phyloP scores from a whole-genome alignment of 768 basidiomycete species.

The Mycena olivaceomarginata region DNA sequence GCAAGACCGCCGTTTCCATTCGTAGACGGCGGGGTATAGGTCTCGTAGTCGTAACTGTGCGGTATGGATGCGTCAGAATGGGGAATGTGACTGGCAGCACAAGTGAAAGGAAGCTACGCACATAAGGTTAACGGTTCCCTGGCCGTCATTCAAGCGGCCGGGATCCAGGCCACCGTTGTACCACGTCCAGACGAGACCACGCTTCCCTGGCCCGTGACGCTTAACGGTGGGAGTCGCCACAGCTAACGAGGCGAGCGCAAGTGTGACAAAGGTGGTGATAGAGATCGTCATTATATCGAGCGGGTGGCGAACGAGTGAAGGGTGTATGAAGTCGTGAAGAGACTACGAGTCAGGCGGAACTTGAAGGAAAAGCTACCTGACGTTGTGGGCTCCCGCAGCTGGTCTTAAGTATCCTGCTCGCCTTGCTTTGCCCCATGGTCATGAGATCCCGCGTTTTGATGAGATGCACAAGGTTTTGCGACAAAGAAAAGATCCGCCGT shows the following conservation, averaged over 20 bases:
- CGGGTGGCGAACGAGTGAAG: not conserved
- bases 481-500: not conserved
- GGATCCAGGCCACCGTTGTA: slow-evolving; percentile 2
- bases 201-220: slow-evolving; percentile 7
- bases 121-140: slow-evolving; percentile 5
- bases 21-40: slow-evolving; percentile 54
- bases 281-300: not conserved
- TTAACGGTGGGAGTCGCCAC: slow-evolving; percentile 1
- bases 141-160: not conserved
- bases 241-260: not conserved
- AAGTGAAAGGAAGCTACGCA: not conserved
- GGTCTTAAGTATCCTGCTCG: not conserved
- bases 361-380: not conserved
- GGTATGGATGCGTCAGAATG: not conserved
- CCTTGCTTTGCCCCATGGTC: not conserved
- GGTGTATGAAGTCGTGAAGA: not conserved
- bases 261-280: slow-evolving; percentile 1
- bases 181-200: not conserved
- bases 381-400: not conserved
- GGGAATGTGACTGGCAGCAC: no score
- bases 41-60: slow-evolving; percentile 59
- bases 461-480: not conserved
- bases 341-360: not conserved
- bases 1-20: slow-evolving; percentile 40
- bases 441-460: not conserved